Base-by-base conservation (phyloP, 2,329 filamentous ascomycete genomes). In the Mariannaea sp. region DNA sequence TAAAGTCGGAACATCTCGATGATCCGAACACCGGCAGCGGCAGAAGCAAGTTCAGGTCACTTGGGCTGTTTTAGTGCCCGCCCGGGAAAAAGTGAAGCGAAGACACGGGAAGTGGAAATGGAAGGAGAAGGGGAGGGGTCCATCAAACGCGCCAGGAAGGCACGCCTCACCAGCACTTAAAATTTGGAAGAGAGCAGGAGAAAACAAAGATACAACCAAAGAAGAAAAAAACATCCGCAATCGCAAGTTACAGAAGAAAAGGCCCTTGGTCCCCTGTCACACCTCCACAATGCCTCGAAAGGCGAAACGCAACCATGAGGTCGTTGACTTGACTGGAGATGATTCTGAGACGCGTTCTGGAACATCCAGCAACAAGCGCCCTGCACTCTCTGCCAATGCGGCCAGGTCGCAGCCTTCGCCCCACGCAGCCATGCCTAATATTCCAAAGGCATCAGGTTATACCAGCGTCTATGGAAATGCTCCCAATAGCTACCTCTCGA, bases 291-390 rank as follows among this genome's bases (percentile, higher is more conserved):
- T 67, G 65, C 56, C 58, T 10, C 58, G 43, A 44, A 16, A 35
- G 10, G 41, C 22, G 13, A 80, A 80, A 65, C 74, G 78, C 14
- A 38, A 58, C 8, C 60, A 57, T 41, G 68, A 72, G 24, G 64
- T 72, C 30, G 65, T 79, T 53, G 76, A 80, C 61, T 68, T 80
- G 12, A 76, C 74, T 8, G 71, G 66, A 19, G 75, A 75, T 36
- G 66, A 72, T 13, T 4, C 9, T 49, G 64, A 48, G 40, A 56
- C 55, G 29, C 56, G 43, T 20, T 4, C 35, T 17, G 35, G 19
- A 40, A 44, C 55, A 44, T 19, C 53, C 13, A 30, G 24, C 26
- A 29, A 40, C 19, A 73, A 72, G 53, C 64, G 69, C 9, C 62
- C 55, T 35, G 65, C n/a, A n/a, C n/a, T n/a, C n/a, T n/a, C n/a